Percentiles rank a stretch among this genome's conserved stretches.
These are phyloP conservation scores for Pyricularia sp. DNA, from an alignment of 2,329 filamentous ascomycete genomes.

Conservation along the genomic window DNA sequence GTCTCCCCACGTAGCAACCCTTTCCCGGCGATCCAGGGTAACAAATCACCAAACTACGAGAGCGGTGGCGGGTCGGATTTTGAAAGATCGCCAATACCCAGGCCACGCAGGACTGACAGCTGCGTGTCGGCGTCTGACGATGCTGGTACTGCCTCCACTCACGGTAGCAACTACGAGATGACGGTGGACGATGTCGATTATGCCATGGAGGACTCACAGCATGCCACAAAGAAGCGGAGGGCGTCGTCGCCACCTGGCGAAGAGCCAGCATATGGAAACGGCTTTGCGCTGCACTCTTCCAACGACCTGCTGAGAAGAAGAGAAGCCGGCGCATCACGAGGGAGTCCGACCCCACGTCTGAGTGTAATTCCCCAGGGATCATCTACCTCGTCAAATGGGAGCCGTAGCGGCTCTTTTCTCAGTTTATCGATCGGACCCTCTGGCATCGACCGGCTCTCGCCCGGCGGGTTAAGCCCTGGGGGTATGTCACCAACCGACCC, in stretches of 20 bases:
- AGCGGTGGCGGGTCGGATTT: slow-evolving; percentile 18
- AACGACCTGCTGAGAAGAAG: slow-evolving; percentile 34
- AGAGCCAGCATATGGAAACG: slow-evolving; percentile 27
- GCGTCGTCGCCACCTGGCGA: slow-evolving; percentile 41
- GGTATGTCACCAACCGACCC: slow-evolving; percentile 35
- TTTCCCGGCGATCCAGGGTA: slow-evolving; percentile 16
- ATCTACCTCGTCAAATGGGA: slow-evolving; percentile 25
- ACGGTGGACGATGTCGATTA: slow-evolving; percentile 36
- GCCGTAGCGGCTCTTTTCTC: slow-evolving; percentile 34
- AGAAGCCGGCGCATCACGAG: slow-evolving; percentile 29
- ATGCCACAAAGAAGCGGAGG: slow-evolving; percentile 35
- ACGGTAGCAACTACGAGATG: slow-evolving; percentile 32
- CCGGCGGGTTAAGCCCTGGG: slow-evolving; percentile 30
- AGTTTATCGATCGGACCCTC: slow-evolving; percentile 30
- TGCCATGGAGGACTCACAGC: slow-evolving; percentile 29
- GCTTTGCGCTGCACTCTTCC: slow-evolving; percentile 17
- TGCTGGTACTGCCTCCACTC: slow-evolving; percentile 24
- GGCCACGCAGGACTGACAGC: slow-evolving; percentile 36
- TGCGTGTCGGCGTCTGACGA: slow-evolving; percentile 27
- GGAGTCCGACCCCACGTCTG: slow-evolving; percentile 38
- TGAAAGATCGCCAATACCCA: slow-evolving; percentile 33
- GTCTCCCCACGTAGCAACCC: slow-evolving; percentile 29
- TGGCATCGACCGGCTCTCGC: slow-evolving; percentile 24
- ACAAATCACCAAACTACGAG: neutral
- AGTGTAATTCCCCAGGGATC: slow-evolving; percentile 32